Percentiles rank a stretch among this genome's conserved stretches.
phyloP scores from a whole-genome alignment of 2,329 filamentous ascomycete genomes.

The Arthrobotrys entomopaga region DNA sequence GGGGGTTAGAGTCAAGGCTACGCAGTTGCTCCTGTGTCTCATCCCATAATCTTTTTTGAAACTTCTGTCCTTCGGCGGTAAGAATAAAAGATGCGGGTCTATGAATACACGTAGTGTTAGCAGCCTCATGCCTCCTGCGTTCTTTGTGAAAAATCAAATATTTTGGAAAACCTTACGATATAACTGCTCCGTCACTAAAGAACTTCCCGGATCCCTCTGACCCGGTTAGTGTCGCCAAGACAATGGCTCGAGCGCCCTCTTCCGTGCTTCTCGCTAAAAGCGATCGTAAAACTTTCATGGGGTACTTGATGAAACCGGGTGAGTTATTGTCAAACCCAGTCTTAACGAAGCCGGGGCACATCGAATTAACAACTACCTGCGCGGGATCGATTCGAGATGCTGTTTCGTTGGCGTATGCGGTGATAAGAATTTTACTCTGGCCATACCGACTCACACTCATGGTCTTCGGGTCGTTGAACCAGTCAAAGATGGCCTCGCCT shows the following conservation, averaged over 20 bases:
- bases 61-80: conserved; percentile 53
- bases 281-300: conserved; percentile 46
- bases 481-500: conserved; percentile 34
- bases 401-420: conserved; percentile 58
- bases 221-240: conserved; percentile 57
- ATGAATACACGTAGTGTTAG: not conserved
- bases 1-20: not conserved
- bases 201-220: conserved; percentile 58
- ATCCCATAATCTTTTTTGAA: conserved; percentile 58
- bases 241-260: conserved; percentile 55
- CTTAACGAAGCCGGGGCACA: conserved; percentile 59
- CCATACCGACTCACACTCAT: conserved; percentile 34
- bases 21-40: conserved; percentile 48
- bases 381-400: conserved; percentile 55
- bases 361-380: conserved; percentile 59
- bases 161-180: conserved; percentile 55
- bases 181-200: conserved; percentile 56
- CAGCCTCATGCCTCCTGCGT: not conserved
- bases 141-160: not conserved
- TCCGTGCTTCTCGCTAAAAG: conserved; percentile 53
- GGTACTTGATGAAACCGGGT: conserved; percentile 53
- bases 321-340: conserved; percentile 56
- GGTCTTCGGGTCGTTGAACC: conserved; percentile 43
- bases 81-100: conserved; percentile 55
- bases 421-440: conserved; percentile 56